A percentile compares a stretch with the other conserved stretches of the same genome.
Conservation (phyloP, 1,284 basidiomycete genomes). For the Sanguinoderma infundibulare region DNA sequence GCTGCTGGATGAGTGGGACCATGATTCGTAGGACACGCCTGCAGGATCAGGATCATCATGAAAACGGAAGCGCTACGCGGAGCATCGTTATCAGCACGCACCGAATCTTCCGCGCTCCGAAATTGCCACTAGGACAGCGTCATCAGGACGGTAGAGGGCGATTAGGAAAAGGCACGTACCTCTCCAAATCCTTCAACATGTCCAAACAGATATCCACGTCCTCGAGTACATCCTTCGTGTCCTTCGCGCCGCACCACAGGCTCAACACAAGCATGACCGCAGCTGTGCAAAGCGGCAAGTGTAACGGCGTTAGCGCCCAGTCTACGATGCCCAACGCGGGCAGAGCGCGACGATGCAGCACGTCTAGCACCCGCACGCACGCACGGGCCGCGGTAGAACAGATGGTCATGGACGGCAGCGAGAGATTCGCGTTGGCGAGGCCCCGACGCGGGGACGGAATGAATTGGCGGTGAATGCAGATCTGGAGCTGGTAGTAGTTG, state of each 20-base stretch:
- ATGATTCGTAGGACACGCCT: neutral
- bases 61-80: neutral
- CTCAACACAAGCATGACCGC: slow-evolving; percentile 69
- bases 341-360: slow-evolving; percentile 43
- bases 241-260: slow-evolving; percentile 62
- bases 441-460: slow-evolving; percentile 66
- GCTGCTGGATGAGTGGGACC: neutral
- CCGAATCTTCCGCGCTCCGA: neutral
- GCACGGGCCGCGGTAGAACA: slow-evolving; percentile 84
- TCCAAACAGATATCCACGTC: slow-evolving; percentile 70
- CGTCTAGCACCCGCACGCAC: slow-evolving; percentile 73
- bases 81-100: slow-evolving; percentile 50
- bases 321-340: neutral
- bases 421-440: slow-evolving; percentile 57
- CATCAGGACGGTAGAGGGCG: slow-evolving; percentile 14
- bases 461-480: slow-evolving; percentile 83
- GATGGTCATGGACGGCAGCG: slow-evolving; percentile 79
- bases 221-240: slow-evolving; percentile 58
- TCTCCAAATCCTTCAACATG: slow-evolving; percentile 53
- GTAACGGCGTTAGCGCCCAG: slow-evolving; percentile 26
- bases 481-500: slow-evolving; percentile 77
- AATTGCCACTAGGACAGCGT: slow-evolving; percentile 36
- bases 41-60: neutral
- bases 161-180: slow-evolving; percentile 32
- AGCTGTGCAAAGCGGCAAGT: slow-evolving; percentile 56